phyloP scores from a whole-genome alignment of 441 rosid species.

The Erodium chrysanthum region DNA sequence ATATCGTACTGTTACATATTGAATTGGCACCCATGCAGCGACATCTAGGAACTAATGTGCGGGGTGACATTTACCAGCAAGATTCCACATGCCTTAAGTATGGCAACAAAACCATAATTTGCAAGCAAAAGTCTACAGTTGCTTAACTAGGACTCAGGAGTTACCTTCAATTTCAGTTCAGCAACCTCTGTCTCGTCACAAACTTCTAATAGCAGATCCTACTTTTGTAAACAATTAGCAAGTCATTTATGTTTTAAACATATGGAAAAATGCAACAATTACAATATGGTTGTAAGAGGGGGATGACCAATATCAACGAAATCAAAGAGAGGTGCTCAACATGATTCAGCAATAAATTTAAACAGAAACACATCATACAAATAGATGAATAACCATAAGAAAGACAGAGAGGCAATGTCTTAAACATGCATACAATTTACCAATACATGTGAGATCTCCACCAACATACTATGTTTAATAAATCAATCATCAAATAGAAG shows the following conservation, averaged over 20 bases:
- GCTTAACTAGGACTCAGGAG: slow-evolving; percentile 11
- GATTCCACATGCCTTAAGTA: not conserved
- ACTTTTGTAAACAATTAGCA: slow-evolving; percentile 18
- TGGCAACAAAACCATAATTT: not conserved
- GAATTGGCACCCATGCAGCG: no score
- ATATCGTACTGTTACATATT: not conserved
- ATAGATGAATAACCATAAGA: not conserved
- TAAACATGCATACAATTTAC: not conserved
- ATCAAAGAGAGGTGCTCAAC: not conserved
- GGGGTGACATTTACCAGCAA: not conserved
- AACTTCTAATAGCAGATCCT: slow-evolving; percentile 75
- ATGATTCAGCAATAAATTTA: not conserved
- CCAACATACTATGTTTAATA: no score
- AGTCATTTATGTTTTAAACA: slow-evolving; percentile 11
- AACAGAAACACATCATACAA: not conserved
- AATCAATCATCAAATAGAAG: no score
- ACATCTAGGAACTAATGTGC: no score
- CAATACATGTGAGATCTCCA: no score
- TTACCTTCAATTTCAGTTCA: slow-evolving; percentile 80
- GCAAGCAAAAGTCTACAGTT: not conserved
- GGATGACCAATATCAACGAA: not conserved
- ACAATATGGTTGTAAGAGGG: not conserved
- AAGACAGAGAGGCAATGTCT: not conserved
- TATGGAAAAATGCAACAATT: not conserved
- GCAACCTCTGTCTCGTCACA: slow-evolving; percentile 93